Evolutionary conservation across 164 flowering plant genomes (phyloP).

Genomic region (Magnolia sinica): DNA sequence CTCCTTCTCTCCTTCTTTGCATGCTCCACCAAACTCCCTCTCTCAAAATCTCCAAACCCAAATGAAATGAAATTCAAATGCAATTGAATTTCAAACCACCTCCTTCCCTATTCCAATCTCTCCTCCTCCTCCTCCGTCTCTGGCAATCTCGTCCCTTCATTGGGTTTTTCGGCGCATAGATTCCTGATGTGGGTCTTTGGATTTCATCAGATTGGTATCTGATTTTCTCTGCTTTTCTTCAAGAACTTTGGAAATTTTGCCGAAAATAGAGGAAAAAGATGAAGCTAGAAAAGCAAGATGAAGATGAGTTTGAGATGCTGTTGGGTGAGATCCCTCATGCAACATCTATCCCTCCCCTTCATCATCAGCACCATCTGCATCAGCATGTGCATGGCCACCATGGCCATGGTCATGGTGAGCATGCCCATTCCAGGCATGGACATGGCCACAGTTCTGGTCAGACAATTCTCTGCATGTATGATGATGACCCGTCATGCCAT

Average conservation of each 20-base stretch:
- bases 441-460: conserved; percentile 11
- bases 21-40: conserved; percentile 29
- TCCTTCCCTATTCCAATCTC: background rate
- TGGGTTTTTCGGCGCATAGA: conserved; percentile 10
- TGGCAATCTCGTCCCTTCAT: conserved; percentile 16
- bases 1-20: conserved; percentile 25
- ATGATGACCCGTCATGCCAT: conserved; percentile 11
- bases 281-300: conserved; percentile 25
- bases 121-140: conserved; percentile 7
- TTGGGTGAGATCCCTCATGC: conserved; percentile 39
- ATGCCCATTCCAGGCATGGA: conserved; percentile 13
- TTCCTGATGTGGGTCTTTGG: background rate
- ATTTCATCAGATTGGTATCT: background rate
- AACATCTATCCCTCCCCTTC: conserved; percentile 21
- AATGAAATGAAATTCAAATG: conserved; percentile 11
- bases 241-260: too few relatives aligned
- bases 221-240: background rate
- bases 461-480: conserved; percentile 22
- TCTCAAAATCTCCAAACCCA: conserved; percentile 5
- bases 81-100: conserved; percentile 18
- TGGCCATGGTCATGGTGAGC: background rate
- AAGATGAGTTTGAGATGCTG: conserved; percentile 32
- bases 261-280: conserved; percentile 7
- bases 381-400: conserved; percentile 8
- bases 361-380: background rate